A percentile compares a stretch with the other conserved stretches of the same genome.
phyloP scores from a whole-genome alignment of 1,139 yeast genomes.

The Yamadazyma atmosphaerica region DNA sequence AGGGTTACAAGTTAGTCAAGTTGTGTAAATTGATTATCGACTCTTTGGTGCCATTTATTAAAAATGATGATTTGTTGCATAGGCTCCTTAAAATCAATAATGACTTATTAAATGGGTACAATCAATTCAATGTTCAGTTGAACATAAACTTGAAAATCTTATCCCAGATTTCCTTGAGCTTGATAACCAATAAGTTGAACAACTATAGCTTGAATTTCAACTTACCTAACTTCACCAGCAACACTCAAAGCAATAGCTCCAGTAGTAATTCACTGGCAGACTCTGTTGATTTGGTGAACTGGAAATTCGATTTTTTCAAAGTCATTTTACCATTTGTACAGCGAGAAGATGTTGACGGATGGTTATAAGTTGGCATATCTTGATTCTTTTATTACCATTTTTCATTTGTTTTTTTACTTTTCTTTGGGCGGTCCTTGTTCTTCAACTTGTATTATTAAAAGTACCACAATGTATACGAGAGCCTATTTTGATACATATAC shows the following conservation, averaged over 20 bases:
- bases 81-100: conserved; percentile 37
- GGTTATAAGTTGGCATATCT: conserved; percentile 24
- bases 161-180: conserved; percentile 25
- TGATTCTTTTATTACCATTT: not conserved
- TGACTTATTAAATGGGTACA: conserved; percentile 39
- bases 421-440: not conserved
- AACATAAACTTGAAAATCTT: conserved; percentile 24
- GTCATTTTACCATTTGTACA: conserved; percentile 31
- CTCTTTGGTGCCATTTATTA: conserved; percentile 19
- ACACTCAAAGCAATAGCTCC: not conserved
- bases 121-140: conserved; percentile 32
- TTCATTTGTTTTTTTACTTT: not conserved
- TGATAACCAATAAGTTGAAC: conserved; percentile 28
- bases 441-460: conserved; percentile 1
- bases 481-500: not conserved
- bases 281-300: conserved; percentile 17
- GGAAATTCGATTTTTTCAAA: conserved; percentile 30
- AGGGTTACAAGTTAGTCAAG: conserved; percentile 36
- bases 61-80: conserved; percentile 24
- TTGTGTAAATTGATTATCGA: conserved; percentile 38
- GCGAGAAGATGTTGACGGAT: conserved; percentile 37
- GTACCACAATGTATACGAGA: not conserved
- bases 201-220: conserved; percentile 31
- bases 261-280: conserved; percentile 6
- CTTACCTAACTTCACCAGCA: conserved; percentile 5